Evolutionary conservation across 768 basidiomycete genomes (phyloP).

Genomic region (Trametes punicea): DNA sequence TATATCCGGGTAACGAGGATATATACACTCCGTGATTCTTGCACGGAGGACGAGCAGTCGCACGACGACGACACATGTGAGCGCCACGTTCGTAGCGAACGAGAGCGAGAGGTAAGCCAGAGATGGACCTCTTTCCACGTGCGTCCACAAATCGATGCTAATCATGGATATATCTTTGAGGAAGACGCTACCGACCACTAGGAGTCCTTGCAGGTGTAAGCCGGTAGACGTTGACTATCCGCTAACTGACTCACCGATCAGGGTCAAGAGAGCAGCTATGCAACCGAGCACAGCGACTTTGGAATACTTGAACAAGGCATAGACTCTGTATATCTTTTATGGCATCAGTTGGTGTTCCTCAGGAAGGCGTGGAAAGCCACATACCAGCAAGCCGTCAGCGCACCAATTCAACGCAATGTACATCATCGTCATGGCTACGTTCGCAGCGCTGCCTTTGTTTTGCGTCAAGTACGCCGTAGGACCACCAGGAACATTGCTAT

Average conservation of each 20-base stretch:
- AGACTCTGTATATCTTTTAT: slow-evolving; percentile 17
- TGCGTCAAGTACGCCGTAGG: slow-evolving; percentile 24
- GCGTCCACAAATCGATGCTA: slow-evolving; percentile 20
- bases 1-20: background rate
- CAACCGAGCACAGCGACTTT: background rate
- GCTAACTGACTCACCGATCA: background rate
- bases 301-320: slow-evolving; percentile 13
- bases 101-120: slow-evolving; percentile 24
- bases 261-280: background rate
- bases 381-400: slow-evolving; percentile 29
- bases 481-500: slow-evolving; percentile 21
- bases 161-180: slow-evolving; percentile 10
- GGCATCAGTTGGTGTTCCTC: background rate
- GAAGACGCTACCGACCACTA: slow-evolving; percentile 6
- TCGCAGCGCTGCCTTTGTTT: slow-evolving; percentile 16
- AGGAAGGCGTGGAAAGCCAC: background rate
- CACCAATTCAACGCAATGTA: slow-evolving; percentile 31
- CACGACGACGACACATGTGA: slow-evolving; percentile 22
- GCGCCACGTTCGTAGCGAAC: slow-evolving; percentile 19
- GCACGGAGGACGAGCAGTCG: slow-evolving; percentile 15
- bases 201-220: background rate
- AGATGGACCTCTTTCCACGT: slow-evolving; percentile 9
- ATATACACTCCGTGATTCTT: background rate
- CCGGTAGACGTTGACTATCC: background rate
- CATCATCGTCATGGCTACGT: slow-evolving; percentile 25